Evolutionary conservation across 2,329 filamentous ascomycete species (phyloP), one percentile per base, ranked within the genome.

Genomic region (Atkinsonella hypoxylon): DNA sequence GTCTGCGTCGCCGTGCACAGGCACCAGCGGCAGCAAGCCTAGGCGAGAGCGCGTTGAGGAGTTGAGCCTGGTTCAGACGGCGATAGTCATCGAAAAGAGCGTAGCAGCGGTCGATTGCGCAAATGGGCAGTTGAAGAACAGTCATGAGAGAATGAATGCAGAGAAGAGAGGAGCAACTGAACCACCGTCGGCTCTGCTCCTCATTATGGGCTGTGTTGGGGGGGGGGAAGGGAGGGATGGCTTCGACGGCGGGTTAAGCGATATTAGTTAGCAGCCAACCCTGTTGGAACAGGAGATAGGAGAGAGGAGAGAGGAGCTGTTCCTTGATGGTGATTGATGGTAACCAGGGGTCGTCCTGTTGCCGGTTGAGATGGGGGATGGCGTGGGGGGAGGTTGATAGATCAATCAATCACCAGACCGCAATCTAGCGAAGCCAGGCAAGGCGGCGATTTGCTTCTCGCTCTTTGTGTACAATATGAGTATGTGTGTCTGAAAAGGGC

Each of bases 81-180:
- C 65, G 64, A 53, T 69, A 64, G 56, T 75, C 69, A 66, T 73
- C 61, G 61, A 75, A 65, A 63, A 67, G 59, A 64, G 64, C 66
- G 58, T 70, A 70, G 60, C 65, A 71, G 59, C 70, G 67, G 63
- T 72, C 69, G 57, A 68, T 62, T 61, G 70, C 68, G 62, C 73
- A 76, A 56, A 74, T 65, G 62, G 67, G 65, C 52, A 75, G 61
- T 54, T 74, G 67, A 60, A 69, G 70, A 59, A 64, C 66, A 60
- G 69, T 73, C 74, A 77, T 77, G 70, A 61, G 62, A 57, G 55
- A 61, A 49, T 40, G 47, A 50, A 42, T 50, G 51, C 46, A 45
- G 53, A 42, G 51, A 53, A 45, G 58, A 52, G 54, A 60, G 54
- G 56, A 53, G 58, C 53, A 55, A 55, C 49, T 47, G 56, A 54